Percentiles rank a stretch among this genome's conserved stretches.
These are phyloP conservation scores for Diaporthe sp. DNA, from an alignment of 2,329 filamentous ascomycete genomes.

Conservation along the genomic window DNA sequence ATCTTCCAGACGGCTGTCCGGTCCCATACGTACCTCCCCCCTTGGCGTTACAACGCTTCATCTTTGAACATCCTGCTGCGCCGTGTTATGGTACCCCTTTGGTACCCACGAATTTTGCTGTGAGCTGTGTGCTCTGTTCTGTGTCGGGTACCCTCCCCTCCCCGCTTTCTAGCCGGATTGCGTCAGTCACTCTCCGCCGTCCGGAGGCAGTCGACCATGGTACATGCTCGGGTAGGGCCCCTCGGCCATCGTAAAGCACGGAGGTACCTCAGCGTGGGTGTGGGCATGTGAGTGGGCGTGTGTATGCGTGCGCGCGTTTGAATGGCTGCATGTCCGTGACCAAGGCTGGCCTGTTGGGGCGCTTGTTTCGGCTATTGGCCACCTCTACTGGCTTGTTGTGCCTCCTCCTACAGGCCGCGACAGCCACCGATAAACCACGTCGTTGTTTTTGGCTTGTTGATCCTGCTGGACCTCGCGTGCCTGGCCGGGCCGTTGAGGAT, in stretches of 20 bases:
- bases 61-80: slow-evolving; percentile 8
- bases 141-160: not conserved
- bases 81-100: slow-evolving; percentile 11
- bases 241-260: not conserved
- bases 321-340: slow-evolving; percentile 11
- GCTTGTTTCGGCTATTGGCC: slow-evolving; percentile 29
- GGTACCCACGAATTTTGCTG: not conserved
- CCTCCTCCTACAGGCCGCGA: slow-evolving; percentile 8
- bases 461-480: slow-evolving; percentile 2
- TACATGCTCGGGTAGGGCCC: not conserved
- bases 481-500: slow-evolving; percentile 30
- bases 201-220: slow-evolving; percentile 9
- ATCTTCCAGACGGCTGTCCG: slow-evolving; percentile 1
- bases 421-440: slow-evolving; percentile 2
- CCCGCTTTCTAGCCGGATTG: slow-evolving; percentile 27
- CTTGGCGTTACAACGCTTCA: slow-evolving; percentile 22
- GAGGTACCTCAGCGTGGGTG: not conserved
- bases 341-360: slow-evolving; percentile 30
- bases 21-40: not conserved
- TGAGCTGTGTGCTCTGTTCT: not conserved
- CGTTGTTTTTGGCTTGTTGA: slow-evolving; percentile 27
- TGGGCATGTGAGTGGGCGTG: not conserved
- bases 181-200: not conserved
- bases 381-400: not conserved
- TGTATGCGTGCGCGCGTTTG: not conserved